A percentile compares a stretch with the other conserved stretches of the same genome.
Evolutionary conservation across 768 basidiomycete species (phyloP).

Genomic region (Hericium rajendrae): DNA sequence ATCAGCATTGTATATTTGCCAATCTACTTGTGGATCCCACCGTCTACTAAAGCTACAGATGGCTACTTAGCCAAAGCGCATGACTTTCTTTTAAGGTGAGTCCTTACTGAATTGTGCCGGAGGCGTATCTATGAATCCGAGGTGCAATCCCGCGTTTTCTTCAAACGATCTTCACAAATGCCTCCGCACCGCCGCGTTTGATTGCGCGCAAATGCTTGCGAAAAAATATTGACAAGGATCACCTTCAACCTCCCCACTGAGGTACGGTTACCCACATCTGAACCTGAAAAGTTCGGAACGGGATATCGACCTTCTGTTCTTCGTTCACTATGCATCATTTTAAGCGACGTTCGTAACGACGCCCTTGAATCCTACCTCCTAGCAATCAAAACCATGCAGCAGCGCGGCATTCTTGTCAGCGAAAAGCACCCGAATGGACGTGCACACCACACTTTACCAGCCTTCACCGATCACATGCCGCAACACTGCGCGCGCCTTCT

Average conservation of each 20-base stretch:
- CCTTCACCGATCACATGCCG: background rate
- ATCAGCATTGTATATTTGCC: too few relatives aligned
- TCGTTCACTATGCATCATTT: constrained; percentile 15
- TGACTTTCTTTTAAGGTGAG: too few relatives aligned
- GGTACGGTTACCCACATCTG: background rate
- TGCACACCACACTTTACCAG: background rate
- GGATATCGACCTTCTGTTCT: background rate
- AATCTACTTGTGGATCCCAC: too few relatives aligned
- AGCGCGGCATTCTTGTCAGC: constrained; percentile 17
- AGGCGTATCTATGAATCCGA: too few relatives aligned
- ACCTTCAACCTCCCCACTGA: background rate
- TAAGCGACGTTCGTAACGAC: constrained; percentile 20
- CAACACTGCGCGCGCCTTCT: too few relatives aligned
- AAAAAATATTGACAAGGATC: too few relatives aligned
- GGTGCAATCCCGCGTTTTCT: too few relatives aligned
- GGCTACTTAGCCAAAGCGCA: too few relatives aligned
- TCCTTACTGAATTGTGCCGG: too few relatives aligned
- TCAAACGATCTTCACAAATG: background rate
- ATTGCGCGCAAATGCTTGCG: too few relatives aligned
- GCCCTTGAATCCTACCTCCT: constrained; percentile 17
- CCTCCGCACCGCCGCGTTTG: too few relatives aligned
- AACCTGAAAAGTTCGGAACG: background rate
- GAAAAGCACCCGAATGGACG: background rate
- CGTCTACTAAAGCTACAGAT: too few relatives aligned
- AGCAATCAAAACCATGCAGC: constrained; percentile 19